A percentile compares a stretch with the other conserved stretches of the same genome.
These are phyloP conservation scores for Annona cherimola DNA, from an alignment of 164 flowering plant species.

Conservation along the genomic window DNA sequence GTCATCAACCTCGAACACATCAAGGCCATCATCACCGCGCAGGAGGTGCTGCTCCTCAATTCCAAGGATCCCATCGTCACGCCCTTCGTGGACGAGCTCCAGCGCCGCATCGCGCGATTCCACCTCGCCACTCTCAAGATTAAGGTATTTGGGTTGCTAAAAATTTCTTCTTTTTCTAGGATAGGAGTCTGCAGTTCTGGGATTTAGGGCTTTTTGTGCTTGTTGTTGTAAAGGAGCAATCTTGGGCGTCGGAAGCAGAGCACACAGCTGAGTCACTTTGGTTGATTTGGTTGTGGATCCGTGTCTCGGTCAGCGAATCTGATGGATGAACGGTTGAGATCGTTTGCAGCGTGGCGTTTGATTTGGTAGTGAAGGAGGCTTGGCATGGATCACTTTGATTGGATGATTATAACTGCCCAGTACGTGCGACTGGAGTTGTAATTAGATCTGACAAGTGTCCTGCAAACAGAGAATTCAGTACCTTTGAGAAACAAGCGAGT, in stretches of 20 bases:
- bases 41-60: slow-evolving; percentile 76
- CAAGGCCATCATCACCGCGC: slow-evolving; percentile 91
- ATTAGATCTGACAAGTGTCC: background rate
- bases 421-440: background rate
- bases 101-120: slow-evolving; percentile 47
- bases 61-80: slow-evolving; percentile 69
- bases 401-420: background rate
- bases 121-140: slow-evolving; percentile 44
- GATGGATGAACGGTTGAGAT: background rate
- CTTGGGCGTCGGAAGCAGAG: background rate
- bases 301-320: background rate
- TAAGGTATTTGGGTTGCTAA: slow-evolving; percentile 28
- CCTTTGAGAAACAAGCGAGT: too few relatives aligned
- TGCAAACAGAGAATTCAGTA: background rate
- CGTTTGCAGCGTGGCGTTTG: background rate
- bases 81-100: slow-evolving; percentile 83
- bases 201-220: background rate
- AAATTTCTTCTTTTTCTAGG: background rate
- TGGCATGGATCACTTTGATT: background rate
- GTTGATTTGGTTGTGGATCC: background rate
- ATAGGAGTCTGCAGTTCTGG: background rate
- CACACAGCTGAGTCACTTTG: background rate
- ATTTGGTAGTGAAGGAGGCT: background rate
- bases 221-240: background rate
- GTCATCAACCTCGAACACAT: slow-evolving; percentile 95